Evolutionary conservation across 1,284 basidiomycete genomes (phyloP).

Genomic region (Pterulicium gracile): DNA sequence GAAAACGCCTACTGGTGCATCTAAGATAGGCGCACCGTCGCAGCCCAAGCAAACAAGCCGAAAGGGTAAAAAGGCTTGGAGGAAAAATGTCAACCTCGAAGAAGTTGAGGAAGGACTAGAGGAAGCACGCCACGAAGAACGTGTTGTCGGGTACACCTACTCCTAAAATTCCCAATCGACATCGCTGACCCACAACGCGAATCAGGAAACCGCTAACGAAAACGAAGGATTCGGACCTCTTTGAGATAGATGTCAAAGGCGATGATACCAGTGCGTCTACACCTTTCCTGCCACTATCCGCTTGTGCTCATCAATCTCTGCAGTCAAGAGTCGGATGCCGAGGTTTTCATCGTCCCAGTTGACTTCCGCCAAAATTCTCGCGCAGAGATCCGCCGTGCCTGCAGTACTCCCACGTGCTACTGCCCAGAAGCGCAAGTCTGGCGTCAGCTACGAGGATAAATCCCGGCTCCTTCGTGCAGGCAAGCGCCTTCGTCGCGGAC

Average conservation of each 20-base stretch:
- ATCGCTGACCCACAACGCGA: constrained; percentile 10
- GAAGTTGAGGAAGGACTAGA: constrained; percentile 71
- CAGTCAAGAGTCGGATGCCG: constrained; percentile 49
- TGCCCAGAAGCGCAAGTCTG: constrained; percentile 23
- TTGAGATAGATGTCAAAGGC: constrained; percentile 70
- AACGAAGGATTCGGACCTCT: constrained; percentile 62
- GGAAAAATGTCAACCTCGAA: constrained; percentile 82
- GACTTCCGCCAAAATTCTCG: constrained; percentile 74
- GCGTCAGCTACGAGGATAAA: constrained; percentile 54
- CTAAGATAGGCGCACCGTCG: constrained; percentile 48
- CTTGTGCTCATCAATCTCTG: background rate
- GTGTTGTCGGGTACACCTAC: constrained; percentile 46
- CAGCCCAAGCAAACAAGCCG: constrained; percentile 66
- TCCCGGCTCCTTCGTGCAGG: constrained; percentile 64
- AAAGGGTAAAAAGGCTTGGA: constrained; percentile 88
- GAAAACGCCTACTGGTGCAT: background rate
- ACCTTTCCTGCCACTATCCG: background rate
- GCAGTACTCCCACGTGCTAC: constrained; percentile 56
- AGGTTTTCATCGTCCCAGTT: constrained; percentile 46
- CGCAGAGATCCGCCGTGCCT: constrained; percentile 77
- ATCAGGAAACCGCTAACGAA: constrained; percentile 51
- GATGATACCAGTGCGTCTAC: constrained; percentile 56
- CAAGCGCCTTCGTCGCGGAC: constrained; percentile 56
- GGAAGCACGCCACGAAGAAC: constrained; percentile 64
- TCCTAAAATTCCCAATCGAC: constrained; percentile 1